These are phyloP conservation scores for Chrysochromulina parva DNA, from an alignment of 78 protist genomes.

Conservation along the genomic window DNA sequence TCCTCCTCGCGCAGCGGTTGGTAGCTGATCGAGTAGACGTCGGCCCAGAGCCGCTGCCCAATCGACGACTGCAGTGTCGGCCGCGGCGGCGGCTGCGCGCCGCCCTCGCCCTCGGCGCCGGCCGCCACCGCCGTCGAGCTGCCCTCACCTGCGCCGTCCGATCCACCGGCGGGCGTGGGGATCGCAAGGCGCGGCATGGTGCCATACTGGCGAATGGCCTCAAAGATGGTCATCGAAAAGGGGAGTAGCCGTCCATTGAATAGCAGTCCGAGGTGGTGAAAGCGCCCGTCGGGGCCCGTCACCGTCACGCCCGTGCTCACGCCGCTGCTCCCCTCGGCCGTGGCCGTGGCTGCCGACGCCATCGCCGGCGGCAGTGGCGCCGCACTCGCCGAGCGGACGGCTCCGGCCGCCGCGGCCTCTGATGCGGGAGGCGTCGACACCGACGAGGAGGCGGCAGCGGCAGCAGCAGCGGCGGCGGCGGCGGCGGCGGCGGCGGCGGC, in stretches of 20 bases:
- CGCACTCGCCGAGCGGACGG: background rate
- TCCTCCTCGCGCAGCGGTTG: too few species aligned
- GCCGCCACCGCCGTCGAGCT: background rate
- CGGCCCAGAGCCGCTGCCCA: background rate
- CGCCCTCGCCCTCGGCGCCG: background rate
- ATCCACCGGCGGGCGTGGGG: background rate
- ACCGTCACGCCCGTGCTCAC: background rate
- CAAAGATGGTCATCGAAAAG: background rate
- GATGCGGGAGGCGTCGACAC: background rate
- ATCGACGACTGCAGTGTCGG: background rate
- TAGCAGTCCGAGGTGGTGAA: background rate
- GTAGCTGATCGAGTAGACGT: background rate
- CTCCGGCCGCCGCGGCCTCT: background rate
- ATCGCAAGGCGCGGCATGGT: too few species aligned
- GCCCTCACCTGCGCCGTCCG: background rate
- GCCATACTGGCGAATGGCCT: conserved; percentile 9
- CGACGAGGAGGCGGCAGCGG: background rate
- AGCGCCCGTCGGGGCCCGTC: background rate
- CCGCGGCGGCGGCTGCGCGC: too few species aligned
- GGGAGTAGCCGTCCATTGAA: conserved; percentile 23
- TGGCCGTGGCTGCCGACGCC: background rate
- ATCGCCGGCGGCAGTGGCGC: background rate
- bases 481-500: background rate
- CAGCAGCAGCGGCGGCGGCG: background rate
- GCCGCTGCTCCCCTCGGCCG: background rate